A percentile compares a stretch with the other conserved stretches of the same genome.
phyloP scores from a whole-genome alignment of 257 asterid species.

The Lantana camara region DNA sequence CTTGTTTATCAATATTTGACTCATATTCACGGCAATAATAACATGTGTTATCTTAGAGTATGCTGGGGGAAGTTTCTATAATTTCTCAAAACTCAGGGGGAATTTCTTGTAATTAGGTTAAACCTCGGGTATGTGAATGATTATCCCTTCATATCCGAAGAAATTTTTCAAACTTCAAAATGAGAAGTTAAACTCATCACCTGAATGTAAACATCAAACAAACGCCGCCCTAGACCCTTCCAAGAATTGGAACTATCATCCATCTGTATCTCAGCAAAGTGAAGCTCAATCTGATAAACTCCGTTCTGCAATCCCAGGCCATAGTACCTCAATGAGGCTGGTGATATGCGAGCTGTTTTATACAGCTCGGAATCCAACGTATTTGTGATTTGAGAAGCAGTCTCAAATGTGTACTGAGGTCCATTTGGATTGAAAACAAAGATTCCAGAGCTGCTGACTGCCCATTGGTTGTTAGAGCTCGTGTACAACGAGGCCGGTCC shows the following conservation, averaged over 20 bases:
- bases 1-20: too few species aligned
- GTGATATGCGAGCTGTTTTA: constrained; percentile 56
- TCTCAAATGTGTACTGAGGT: constrained; percentile 34
- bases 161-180: background rate
- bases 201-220: constrained; percentile 63
- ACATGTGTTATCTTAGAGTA: too few species aligned
- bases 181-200: constrained; percentile 26
- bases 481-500: constrained; percentile 55
- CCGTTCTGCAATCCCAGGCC: constrained; percentile 62
- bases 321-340: constrained; percentile 57
- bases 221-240: constrained; percentile 61
- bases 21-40: too few species aligned
- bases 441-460: constrained; percentile 58
- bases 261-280: constrained; percentile 70
- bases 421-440: constrained; percentile 57
- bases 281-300: constrained; percentile 49
- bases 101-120: too few species aligned
- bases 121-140: too few species aligned
- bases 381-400: constrained; percentile 55
- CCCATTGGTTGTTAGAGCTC: constrained; percentile 46
- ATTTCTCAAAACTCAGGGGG: too few species aligned
- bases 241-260: constrained; percentile 52
- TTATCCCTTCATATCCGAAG: too few species aligned
- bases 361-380: constrained; percentile 61
- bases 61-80: too few species aligned